These are phyloP conservation scores for Zalerion maritima DNA, from an alignment of 495 filamentous ascomycete species.

Conservation along the genomic window DNA sequence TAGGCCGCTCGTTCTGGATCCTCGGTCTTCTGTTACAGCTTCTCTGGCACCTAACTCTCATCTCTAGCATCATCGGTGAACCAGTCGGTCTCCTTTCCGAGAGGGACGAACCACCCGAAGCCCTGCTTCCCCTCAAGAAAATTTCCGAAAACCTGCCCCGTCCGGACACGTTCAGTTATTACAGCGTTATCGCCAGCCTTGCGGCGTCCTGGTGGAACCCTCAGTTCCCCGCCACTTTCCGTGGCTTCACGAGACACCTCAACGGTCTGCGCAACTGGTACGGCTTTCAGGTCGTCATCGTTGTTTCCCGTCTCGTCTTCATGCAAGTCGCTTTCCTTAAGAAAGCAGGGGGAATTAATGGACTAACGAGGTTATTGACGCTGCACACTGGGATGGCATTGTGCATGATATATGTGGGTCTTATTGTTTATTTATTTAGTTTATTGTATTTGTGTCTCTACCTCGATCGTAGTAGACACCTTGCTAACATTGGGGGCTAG, in stretches of 20 bases:
- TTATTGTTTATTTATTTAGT: too few relatives aligned
- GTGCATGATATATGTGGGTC: conserved; percentile 41
- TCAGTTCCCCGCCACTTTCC: conserved; percentile 45
- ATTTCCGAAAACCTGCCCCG: conserved; percentile 10
- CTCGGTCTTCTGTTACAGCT: conserved; percentile 38
- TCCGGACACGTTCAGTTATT: conserved; percentile 23
- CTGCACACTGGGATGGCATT: conserved; percentile 42
- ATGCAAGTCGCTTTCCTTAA: conserved; percentile 33
- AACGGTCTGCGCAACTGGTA: conserved; percentile 55
- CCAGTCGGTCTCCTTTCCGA: conserved; percentile 14
- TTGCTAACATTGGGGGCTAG: conserved; percentile 21
- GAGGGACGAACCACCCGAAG: conserved; percentile 26
- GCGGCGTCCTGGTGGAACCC: conserved; percentile 67
- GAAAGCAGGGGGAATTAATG: too few relatives aligned
- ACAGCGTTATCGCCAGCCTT: conserved; percentile 37
- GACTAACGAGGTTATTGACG: too few relatives aligned
- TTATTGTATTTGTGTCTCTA: conserved; percentile 1
- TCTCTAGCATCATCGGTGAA: conserved; percentile 16
- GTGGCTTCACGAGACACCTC: conserved; percentile 47
- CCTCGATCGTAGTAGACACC: conserved; percentile 9
- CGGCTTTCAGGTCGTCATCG: conserved; percentile 45
- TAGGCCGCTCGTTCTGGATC: conserved; percentile 36
- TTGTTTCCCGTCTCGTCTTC: conserved; percentile 41
- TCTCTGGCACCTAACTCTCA: conserved; percentile 31
- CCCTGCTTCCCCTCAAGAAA: conserved; percentile 7